Conservation (phyloP, 1,139 yeast species). For the Chernovozyma sophiae-reginae region DNA sequence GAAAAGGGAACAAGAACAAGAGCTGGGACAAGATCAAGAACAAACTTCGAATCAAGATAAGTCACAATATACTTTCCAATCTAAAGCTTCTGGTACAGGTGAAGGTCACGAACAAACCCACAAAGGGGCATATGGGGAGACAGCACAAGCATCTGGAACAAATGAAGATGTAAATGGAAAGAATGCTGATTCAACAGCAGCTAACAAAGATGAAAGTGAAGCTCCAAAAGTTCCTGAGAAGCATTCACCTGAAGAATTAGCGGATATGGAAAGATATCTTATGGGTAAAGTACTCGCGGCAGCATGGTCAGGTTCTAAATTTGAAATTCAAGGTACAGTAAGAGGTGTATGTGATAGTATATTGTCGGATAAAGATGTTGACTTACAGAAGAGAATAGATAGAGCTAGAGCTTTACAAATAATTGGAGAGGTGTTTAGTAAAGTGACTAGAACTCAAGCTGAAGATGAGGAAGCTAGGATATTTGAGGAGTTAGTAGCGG, state of each 20-base stretch:
- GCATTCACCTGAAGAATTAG: conserved; percentile 78
- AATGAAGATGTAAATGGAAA: conserved; percentile 9
- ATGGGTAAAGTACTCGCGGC: conserved; percentile 92
- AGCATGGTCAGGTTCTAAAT: conserved; percentile 93
- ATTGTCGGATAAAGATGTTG: conserved; percentile 58
- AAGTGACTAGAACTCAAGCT: conserved; percentile 66
- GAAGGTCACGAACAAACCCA: conserved; percentile 3
- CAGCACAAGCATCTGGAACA: conserved; percentile 8
- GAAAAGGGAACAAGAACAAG: conserved; percentile 34
- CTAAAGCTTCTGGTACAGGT: background rate
- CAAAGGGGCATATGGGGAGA: conserved; percentile 12
- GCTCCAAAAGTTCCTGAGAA: conserved; percentile 31
- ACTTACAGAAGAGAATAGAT: conserved; percentile 54
- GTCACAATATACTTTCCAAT: conserved; percentile 3
- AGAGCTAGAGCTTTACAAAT: conserved; percentile 77
- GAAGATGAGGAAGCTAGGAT: conserved; percentile 84
- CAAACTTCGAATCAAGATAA: conserved; percentile 11
- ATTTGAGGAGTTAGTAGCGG: conserved; percentile 81
- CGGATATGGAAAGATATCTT: conserved; percentile 79
- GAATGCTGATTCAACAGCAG: background rate
- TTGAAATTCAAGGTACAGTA: conserved; percentile 84
- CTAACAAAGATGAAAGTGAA: conserved; percentile 12
- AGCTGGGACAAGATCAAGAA: conserved; percentile 21
- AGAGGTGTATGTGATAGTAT: conserved; percentile 82
- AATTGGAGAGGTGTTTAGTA: conserved; percentile 69